Evolutionary conservation across 2,329 filamentous ascomycete species (phyloP), one percentile per base, ranked within the genome.

Genomic region (Ascochyta rabiei): DNA sequence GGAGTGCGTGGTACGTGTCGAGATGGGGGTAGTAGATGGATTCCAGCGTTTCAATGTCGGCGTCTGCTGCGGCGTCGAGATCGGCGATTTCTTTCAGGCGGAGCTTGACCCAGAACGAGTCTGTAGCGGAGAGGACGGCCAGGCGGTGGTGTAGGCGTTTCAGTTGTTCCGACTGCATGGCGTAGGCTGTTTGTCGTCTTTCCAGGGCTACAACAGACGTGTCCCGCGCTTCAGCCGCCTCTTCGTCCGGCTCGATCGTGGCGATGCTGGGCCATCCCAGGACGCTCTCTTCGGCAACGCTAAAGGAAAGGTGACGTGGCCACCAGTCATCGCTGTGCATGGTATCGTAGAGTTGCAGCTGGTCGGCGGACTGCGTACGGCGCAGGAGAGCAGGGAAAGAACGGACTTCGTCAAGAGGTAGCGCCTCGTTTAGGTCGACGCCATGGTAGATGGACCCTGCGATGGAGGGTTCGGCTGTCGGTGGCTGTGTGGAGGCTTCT

Each of bases 301-400:
- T 86, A 71, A 93, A 93, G 4, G 89, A 92, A 59, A 93, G 80
- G 38, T 89, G 84, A 1, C 89, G 85, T 1, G 89, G 85, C 84
- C 87, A 90, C 53, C 84, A 84, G 24, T 81, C 80, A 57, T 89
- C 86, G 56, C 85, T 81, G 1, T 78, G 65, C 4, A 55, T n/a
- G 2, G 59, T 18, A n/a, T 61, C 56, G 24, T 67, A 63, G 6
- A 73, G 6, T 57, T 59, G 1, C 53, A 75, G 47, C 62, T 71
- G 26, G 70, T 66, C 23, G 64, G 85, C 74, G 64, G 85, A 88
- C 63, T 87, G 82, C 19, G 89, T 85, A 16, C 89, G 84, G 23
- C 83, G 82, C 9, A 91, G 77, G 8, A 80, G 77, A 6, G 79
- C 68, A n/a, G 82, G 52, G 63, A 79, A 42, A 1, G 82, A 71